These are phyloP conservation scores for Ammopiptanthus mongolicus DNA, from an alignment of 306 rosid genomes.

Conservation along the genomic window DNA sequence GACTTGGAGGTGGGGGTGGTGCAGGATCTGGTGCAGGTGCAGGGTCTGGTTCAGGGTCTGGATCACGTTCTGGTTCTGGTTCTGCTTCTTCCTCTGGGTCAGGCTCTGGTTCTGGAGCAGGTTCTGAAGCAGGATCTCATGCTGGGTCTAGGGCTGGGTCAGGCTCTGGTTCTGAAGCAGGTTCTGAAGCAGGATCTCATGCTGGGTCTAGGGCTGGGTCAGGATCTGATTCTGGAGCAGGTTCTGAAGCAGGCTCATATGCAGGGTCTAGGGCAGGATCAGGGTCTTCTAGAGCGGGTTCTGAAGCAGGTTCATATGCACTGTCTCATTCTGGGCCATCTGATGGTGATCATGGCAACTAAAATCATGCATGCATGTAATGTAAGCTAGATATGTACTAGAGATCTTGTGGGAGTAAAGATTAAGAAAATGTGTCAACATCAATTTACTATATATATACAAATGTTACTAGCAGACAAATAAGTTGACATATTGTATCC, in stretches of 20 bases:
- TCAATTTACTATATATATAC: no score
- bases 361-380: no score
- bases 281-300: constrained; percentile 1
- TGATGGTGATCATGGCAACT: neutral
- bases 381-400: no score
- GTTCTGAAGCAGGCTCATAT: constrained; percentile 40
- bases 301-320: neutral
- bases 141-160: constrained; percentile 31
- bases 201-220: neutral
- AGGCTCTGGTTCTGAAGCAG: constrained; percentile 9
- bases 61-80: constrained; percentile 28
- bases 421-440: no score
- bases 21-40: constrained; percentile 41
- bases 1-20: constrained; percentile 51
- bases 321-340: neutral
- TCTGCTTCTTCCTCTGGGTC: constrained; percentile 27
- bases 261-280: constrained; percentile 31
- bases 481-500: no score
- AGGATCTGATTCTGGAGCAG: constrained; percentile 33
- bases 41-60: constrained; percentile 35
- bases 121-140: constrained; percentile 40
- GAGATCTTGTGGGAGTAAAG: no score
- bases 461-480: no score
- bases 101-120: constrained; percentile 34
- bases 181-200: neutral